A percentile compares a stretch with the other conserved stretches of the same genome.
These are phyloP conservation scores for Solanum chacoense DNA, from an alignment of 305 asterid species.

Conservation along the genomic window DNA sequence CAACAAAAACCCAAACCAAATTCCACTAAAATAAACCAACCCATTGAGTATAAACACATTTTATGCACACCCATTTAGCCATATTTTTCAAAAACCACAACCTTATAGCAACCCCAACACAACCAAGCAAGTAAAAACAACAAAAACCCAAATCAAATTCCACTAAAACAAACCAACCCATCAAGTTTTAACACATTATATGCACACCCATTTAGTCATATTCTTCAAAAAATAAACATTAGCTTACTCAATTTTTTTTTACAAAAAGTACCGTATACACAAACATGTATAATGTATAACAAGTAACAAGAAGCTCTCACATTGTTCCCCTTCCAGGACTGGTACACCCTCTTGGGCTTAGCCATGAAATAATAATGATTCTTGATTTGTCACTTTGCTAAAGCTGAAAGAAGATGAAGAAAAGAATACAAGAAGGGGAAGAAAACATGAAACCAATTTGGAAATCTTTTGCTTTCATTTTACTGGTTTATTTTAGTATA, in stretches of 20 bases:
- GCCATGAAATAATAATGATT: constrained; percentile 16
- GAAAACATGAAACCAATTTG: not conserved
- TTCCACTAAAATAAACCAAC: not conserved
- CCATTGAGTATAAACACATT: not conserved
- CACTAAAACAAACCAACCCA: not conserved
- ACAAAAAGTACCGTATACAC: not conserved
- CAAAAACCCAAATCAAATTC: not conserved
- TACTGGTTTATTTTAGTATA: not conserved
- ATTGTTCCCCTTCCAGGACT: constrained; percentile 35
- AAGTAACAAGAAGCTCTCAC: constrained; percentile 13
- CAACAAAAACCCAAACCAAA: not conserved
- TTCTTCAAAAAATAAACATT: not conserved
- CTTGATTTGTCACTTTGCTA: not conserved
- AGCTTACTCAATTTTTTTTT: not conserved
- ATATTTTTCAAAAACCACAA: not conserved
- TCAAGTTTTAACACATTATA: not conserved
- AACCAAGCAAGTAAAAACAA: not conserved
- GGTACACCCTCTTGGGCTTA: constrained; percentile 16
- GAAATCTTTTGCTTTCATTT: not conserved
- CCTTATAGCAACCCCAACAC: not conserved
- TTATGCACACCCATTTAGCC: not conserved
- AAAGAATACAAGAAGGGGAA: not conserved
- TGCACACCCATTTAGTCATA: not conserved
- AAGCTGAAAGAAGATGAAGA: not conserved
- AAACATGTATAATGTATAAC: not conserved